These are phyloP conservation scores for Brassica incana DNA, from an alignment of 345 rosid genomes.

Conservation along the genomic window DNA sequence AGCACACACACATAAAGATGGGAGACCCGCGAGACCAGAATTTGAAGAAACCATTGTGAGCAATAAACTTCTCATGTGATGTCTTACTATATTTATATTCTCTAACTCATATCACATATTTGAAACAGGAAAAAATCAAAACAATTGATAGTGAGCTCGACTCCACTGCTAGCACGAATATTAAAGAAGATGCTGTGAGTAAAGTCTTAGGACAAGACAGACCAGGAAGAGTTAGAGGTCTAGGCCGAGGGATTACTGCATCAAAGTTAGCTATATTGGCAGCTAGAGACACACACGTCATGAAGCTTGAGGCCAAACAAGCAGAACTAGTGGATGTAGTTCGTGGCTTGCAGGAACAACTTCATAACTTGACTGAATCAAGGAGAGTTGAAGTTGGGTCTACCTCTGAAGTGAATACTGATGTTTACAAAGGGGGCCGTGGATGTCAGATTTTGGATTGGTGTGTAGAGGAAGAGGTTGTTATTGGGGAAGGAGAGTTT, in stretches of 20 bases:
- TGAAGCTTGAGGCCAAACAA: too few species aligned
- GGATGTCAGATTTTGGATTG: too few species aligned
- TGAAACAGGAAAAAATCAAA: neutral
- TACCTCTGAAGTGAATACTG: too few species aligned
- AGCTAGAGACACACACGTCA: too few species aligned
- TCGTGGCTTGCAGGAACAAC: too few species aligned
- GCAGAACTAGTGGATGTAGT: too few species aligned
- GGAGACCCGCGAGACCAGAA: neutral
- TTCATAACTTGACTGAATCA: too few species aligned
- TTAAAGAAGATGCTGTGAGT: neutral
- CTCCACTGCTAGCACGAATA: neutral
- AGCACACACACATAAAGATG: neutral
- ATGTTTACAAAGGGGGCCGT: too few species aligned
- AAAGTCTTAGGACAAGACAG: neutral
- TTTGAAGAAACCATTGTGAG: neutral
- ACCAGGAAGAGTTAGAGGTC: neutral
- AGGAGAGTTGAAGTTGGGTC: too few species aligned
- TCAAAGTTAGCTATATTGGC: too few species aligned
- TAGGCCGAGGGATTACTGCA: neutral
- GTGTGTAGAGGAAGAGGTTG: too few species aligned
- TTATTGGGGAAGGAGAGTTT: too few species aligned
- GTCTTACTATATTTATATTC: neutral
- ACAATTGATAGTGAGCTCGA: neutral
- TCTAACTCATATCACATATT: neutral
- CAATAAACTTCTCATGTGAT: neutral